Conservation (phyloP, 2,329 filamentous ascomycete species). For the Penicillium digitatum region DNA sequence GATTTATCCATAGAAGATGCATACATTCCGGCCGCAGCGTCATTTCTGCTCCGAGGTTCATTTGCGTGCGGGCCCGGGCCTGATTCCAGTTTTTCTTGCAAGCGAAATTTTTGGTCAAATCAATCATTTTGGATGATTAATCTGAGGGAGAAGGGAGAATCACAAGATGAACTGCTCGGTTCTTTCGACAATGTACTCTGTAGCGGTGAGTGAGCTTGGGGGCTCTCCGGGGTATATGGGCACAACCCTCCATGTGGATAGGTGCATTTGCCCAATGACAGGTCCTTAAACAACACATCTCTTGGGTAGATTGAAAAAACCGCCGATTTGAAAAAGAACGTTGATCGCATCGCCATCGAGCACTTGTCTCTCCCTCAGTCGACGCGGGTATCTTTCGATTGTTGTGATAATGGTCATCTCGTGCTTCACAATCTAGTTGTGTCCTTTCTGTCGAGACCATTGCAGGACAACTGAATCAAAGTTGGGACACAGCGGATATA, state of each 20-base stretch:
- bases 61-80: not conserved
- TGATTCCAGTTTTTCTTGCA: not conserved
- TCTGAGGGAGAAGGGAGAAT: not conserved
- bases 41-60: conserved; percentile 3
- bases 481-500: not conserved
- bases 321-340: not conserved
- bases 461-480: not conserved
- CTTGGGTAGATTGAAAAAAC: not conserved
- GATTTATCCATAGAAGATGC: conserved; percentile 4
- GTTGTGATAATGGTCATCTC: not conserved
- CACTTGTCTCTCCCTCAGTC: not conserved
- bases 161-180: conserved; percentile 5
- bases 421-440: not conserved
- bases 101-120: not conserved
- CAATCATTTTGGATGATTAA: not conserved
- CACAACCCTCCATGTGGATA: not conserved
- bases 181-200: not conserved
- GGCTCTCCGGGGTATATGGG: not conserved
- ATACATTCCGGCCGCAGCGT: no score
- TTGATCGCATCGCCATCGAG: not conserved
- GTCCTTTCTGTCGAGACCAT: not conserved
- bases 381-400: not conserved
- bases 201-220: not conserved
- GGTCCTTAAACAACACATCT: not conserved
- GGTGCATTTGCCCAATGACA: not conserved